Evolutionary conservation across 257 asterid species (phyloP).

Genomic region (Salvia rosmarinus): DNA sequence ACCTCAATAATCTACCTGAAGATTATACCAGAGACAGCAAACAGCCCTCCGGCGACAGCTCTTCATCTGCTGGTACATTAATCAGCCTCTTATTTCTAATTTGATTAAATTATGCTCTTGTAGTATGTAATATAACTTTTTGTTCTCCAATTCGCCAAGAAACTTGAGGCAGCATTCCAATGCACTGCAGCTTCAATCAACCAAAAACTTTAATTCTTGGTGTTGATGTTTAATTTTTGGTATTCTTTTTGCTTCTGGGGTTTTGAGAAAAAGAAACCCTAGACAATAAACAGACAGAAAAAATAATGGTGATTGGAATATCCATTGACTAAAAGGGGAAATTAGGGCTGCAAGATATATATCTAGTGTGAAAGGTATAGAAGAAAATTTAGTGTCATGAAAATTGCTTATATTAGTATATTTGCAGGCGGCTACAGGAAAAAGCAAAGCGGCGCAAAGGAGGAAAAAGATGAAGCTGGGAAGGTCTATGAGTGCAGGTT

Average conservation of each 20-base stretch:
- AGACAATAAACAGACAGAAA: constrained; percentile 32
- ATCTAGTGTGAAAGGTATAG: too few relatives aligned
- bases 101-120: background rate
- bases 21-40: constrained; percentile 63
- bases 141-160: background rate
- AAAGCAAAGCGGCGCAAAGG: constrained; percentile 75
- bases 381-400: constrained; percentile 28
- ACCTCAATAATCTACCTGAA: constrained; percentile 89
- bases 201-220: background rate
- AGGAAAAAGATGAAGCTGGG: constrained; percentile 57
- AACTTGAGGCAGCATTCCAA: background rate
- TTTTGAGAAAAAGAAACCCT: constrained; percentile 37
- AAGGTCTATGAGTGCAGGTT: constrained; percentile 96
- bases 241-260: background rate
- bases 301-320: constrained; percentile 2
- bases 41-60: constrained; percentile 57
- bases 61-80: constrained; percentile 68
- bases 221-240: too few relatives aligned
- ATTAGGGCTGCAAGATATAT: constrained; percentile 29
- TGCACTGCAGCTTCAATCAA: background rate
- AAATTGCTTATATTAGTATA: constrained; percentile 50
- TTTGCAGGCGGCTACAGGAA: constrained; percentile 51
- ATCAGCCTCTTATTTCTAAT: background rate
- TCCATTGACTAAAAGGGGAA: constrained; percentile 6
- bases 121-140: background rate